Evolutionary conservation across 2,329 filamentous ascomycete genomes (phyloP).

Genomic region (Penicillium sp.): DNA sequence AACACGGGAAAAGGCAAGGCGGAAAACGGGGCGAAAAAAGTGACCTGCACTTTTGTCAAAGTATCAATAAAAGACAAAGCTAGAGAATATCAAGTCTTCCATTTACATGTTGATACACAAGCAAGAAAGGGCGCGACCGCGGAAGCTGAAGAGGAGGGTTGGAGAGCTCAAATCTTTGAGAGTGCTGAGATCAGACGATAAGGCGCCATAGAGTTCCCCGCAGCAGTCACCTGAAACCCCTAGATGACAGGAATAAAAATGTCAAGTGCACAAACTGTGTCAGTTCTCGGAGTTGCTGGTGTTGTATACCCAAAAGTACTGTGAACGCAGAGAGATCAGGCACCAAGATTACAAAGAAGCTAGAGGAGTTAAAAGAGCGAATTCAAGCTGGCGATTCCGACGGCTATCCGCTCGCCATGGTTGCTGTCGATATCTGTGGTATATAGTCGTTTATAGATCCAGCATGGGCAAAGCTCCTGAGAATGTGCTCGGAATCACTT

Average conservation of each 20-base stretch:
- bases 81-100: slow-evolving; percentile 1
- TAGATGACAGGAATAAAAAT: neutral
- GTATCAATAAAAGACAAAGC: slow-evolving; percentile 15
- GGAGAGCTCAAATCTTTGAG: slow-evolving; percentile 1
- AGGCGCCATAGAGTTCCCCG: slow-evolving; percentile 20
- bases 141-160: slow-evolving; percentile 2
- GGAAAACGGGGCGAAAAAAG: slow-evolving; percentile 15
- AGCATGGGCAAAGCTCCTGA: neutral
- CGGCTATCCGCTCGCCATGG: neutral
- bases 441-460: neutral
- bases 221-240: slow-evolving; percentile 18
- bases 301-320: too few relatives aligned
- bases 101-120: slow-evolving; percentile 21
- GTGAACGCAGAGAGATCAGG: too few relatives aligned
- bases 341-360: neutral
- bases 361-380: neutral
- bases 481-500: neutral
- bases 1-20: slow-evolving; percentile 5
- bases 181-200: slow-evolving; percentile 27
- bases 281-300: neutral
- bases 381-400: neutral
- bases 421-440: neutral
- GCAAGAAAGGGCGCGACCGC: neutral
- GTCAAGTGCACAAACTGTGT: slow-evolving; percentile 7
- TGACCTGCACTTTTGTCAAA: slow-evolving; percentile 26